phyloP scores from a whole-genome alignment of 176 grass and related monocot species.

The Oryza meridionalis region DNA sequence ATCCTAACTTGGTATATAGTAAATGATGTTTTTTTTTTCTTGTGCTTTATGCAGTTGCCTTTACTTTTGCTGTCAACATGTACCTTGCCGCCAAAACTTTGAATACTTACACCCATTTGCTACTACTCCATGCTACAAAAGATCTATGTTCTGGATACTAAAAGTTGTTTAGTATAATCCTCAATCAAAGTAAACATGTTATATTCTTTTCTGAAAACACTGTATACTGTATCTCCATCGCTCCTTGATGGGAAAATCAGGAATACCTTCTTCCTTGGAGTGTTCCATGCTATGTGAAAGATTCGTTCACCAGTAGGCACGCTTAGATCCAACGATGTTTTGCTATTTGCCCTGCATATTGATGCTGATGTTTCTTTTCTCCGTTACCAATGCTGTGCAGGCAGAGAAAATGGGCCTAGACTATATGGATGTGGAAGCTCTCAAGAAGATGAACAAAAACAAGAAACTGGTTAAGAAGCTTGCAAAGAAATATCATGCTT shows the following conservation, averaged over 20 bases:
- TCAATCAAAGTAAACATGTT: too few relatives aligned
- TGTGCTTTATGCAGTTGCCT: background rate
- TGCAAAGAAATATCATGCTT: slow-evolving; percentile 93
- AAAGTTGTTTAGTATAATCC: too few relatives aligned
- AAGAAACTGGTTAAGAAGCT: slow-evolving; percentile 96
- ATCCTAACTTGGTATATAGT: background rate
- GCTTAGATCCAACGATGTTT: background rate
- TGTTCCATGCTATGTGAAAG: background rate
- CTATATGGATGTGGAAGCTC: slow-evolving; percentile 84
- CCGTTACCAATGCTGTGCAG: slow-evolving; percentile 36
- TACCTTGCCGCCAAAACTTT: background rate
- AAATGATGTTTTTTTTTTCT: background rate
- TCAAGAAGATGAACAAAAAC: slow-evolving; percentile 98
- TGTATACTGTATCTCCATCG: background rate
- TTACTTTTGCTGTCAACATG: background rate
- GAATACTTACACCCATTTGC: background rate
- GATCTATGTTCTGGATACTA: too few relatives aligned
- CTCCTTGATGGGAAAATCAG: background rate
- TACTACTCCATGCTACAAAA: too few relatives aligned
- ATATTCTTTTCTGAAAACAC: too few relatives aligned
- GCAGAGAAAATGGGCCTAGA: slow-evolving; percentile 73
- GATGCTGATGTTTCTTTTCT: slow-evolving; percentile 8
- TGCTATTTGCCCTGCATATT: background rate
- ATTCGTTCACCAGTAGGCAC: background rate
- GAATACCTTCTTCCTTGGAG: background rate